phyloP scores from a whole-genome alignment of 2,329 filamentous ascomycete species.

The Pseudogymnoascus pannorum region DNA sequence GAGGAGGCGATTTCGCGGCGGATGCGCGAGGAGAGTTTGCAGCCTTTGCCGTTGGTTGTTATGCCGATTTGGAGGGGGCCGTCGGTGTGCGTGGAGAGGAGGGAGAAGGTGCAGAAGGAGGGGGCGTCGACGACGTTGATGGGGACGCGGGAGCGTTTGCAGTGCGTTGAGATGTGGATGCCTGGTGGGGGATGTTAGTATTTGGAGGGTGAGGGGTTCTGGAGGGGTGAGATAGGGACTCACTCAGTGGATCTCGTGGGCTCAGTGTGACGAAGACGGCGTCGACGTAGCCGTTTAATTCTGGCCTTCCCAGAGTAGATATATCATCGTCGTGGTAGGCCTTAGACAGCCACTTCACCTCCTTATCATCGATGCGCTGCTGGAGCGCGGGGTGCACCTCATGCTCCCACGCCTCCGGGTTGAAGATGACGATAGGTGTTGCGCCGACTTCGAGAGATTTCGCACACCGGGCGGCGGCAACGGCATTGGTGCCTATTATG shows the following conservation, averaged over 20 bases:
- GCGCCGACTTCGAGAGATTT: slow-evolving; percentile 80
- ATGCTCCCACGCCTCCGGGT: slow-evolving; percentile 41
- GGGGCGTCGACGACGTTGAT: slow-evolving; percentile 89
- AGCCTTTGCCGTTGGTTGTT: slow-evolving; percentile 89
- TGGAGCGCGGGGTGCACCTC: slow-evolving; percentile 52
- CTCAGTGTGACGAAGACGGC: slow-evolving; percentile 77
- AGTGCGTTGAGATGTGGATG: slow-evolving; percentile 64
- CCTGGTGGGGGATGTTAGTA: slow-evolving; percentile 34
- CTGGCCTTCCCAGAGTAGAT: slow-evolving; percentile 67
- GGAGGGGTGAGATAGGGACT: slow-evolving; percentile 10
- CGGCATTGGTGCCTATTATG: slow-evolving; percentile 75
- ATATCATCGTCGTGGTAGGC: slow-evolving; percentile 66
- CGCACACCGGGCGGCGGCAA: slow-evolving; percentile 76
- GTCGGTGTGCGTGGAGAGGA: slow-evolving; percentile 82
- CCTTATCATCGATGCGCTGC: slow-evolving; percentile 57
- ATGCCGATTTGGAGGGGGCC: slow-evolving; percentile 92
- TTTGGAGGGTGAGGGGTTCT: background rate
- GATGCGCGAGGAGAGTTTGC: slow-evolving; percentile 85
- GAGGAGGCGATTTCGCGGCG: slow-evolving; percentile 78
- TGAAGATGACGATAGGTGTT: slow-evolving; percentile 68
- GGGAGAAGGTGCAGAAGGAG: slow-evolving; percentile 77
- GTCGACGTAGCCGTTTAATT: slow-evolving; percentile 74
- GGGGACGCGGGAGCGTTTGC: slow-evolving; percentile 74
- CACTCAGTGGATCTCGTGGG: slow-evolving; percentile 40
- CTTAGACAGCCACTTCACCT: slow-evolving; percentile 58